Percentiles rank a stretch among this genome's conserved stretches.
phyloP scores from a whole-genome alignment of 345 rosid species.

The Litchi chinensis region DNA sequence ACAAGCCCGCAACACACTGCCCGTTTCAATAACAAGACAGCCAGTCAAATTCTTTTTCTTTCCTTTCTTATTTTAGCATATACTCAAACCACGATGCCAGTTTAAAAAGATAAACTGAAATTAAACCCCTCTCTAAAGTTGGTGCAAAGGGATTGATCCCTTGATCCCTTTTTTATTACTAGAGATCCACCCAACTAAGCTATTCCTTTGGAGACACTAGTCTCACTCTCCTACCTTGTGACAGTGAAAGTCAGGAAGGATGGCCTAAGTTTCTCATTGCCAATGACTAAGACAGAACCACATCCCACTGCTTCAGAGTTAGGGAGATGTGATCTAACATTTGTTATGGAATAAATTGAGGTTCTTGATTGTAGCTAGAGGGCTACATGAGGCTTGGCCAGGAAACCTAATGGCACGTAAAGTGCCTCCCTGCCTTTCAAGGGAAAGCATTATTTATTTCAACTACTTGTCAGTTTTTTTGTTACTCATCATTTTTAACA shows the following conservation, averaged over 20 bases:
- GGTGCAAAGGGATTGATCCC: neutral
- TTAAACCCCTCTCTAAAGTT: neutral
- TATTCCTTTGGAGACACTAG: neutral
- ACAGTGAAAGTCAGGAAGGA: neutral
- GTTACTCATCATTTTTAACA: neutral
- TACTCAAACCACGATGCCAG: neutral
- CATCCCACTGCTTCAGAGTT: neutral
- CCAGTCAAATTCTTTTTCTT: neutral
- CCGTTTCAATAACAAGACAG: neutral
- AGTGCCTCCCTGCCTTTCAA: neutral
- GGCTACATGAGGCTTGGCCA: neutral
- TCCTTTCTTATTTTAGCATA: neutral
- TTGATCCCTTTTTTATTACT: neutral
- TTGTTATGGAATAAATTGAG: neutral
- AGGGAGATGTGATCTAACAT: neutral
- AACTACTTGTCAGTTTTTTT: neutral
- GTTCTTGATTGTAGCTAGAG: neutral
- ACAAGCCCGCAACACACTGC: neutral
- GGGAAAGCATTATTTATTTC: neutral
- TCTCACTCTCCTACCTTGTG: neutral
- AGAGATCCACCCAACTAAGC: neutral
- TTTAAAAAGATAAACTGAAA: neutral
- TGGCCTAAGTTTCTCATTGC: neutral
- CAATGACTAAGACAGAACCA: neutral
- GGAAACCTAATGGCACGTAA: neutral